Percentiles rank a stretch among this genome's conserved stretches.
phyloP scores from a whole-genome alignment of 2,329 filamentous ascomycete genomes.

The Xylariomycetidae sp. region DNA sequence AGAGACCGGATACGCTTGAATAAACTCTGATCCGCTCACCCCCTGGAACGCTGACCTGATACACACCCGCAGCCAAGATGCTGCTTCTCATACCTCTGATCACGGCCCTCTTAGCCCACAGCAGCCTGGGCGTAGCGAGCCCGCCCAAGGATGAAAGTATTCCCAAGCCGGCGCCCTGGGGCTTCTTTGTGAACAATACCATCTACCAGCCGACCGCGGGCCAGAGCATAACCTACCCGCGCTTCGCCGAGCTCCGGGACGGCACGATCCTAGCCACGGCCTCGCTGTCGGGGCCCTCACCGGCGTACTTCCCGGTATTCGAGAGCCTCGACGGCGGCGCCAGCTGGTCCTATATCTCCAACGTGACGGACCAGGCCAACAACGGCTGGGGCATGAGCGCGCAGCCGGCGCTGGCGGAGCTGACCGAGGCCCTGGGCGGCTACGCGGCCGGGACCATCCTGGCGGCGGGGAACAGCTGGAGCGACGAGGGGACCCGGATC shows the following conservation, averaged over 20 bases:
- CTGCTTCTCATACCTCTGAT: no score
- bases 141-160: no score
- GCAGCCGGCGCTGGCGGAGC: conserved; percentile 63
- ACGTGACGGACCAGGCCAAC: conserved; percentile 60
- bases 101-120: no score
- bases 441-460: conserved; percentile 60
- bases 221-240: conserved; percentile 21
- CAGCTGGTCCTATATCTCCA: conserved; percentile 58
- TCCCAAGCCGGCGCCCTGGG: conserved; percentile 8
- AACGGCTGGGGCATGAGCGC: conserved; percentile 57
- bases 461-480: conserved; percentile 51
- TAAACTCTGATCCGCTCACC: no score
- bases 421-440: conserved; percentile 50
- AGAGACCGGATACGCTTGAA: no score
- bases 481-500: conserved; percentile 59
- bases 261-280: conserved; percentile 44
- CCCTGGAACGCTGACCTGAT: no score
- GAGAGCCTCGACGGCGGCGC: conserved; percentile 45
- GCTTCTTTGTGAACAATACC: conserved; percentile 12
- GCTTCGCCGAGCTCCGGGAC: conserved; percentile 27
- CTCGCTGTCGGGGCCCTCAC: conserved; percentile 7
- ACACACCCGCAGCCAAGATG: no score
- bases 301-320: conserved; percentile 44
- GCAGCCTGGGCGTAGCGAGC: no score
- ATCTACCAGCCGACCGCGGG: conserved; percentile 7